Evolutionary conservation across 164 flowering plant species (phyloP), one percentile per base, ranked within the genome.

Genomic region (Berberis vulgaris): DNA sequence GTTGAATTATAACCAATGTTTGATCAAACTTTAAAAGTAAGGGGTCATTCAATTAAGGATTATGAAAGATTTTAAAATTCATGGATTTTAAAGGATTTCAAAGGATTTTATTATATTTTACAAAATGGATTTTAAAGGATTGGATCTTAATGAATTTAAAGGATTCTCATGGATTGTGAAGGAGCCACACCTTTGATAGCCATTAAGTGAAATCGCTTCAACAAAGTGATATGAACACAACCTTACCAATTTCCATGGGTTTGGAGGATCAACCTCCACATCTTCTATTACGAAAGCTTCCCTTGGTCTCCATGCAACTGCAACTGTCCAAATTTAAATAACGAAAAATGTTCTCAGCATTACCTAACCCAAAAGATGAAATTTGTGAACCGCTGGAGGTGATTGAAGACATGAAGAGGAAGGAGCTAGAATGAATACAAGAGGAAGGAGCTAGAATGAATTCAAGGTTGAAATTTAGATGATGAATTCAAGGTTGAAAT

Each of bases 231-330:
- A 97, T 87, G 69, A 65, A 84, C 63, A 88, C 85, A 40, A 90
- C 89, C 68, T 87, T 67, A 11, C 97, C 81, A 41, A 93, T 85
- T 79, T 93, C 97, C 79, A 72, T 68, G 0, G 94, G 74, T 3
- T 79, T 77, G 97, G 96, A 0, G 92, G 92, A 66, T 83, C 84
- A 47, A 93, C 80, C 78, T 85, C 78, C 67, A 88, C 98, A 59
- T 90, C 82, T 73, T 90, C 96, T 57, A 93, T 65, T 58, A 87
- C 91, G 80, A 90, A 60, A 12, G 84, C 56, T 68, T 85, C 75
- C 50, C 95, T 92, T 46, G 87, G 75, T 52, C 82, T 88, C 90
- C 92, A 93, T 50, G 95, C 96, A 68, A 86, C 87, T 50, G 92
- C 92, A 73, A 87, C 88, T 82, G n/a, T 13, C 47, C 10, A 64